A percentile compares a stretch with the other conserved stretches of the same genome.
Evolutionary conservation across 2,329 filamentous ascomycete genomes (phyloP).

Genomic region (Penicillium palitans): DNA sequence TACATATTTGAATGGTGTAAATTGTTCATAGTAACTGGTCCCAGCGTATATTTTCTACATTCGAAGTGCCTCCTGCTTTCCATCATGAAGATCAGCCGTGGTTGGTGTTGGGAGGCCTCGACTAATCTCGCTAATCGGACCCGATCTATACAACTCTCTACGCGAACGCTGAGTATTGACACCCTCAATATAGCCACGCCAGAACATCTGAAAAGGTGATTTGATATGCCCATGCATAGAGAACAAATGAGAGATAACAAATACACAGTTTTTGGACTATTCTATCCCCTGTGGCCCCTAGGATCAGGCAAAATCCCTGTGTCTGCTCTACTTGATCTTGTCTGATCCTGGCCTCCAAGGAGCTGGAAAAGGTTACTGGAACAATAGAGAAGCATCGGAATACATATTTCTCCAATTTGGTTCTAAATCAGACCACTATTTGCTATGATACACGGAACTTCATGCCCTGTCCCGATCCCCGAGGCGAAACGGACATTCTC

Average conservation of each 20-base stretch:
- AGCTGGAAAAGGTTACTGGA: neutral
- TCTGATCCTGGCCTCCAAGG: conserved; percentile 7
- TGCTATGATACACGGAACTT: conserved; percentile 17
- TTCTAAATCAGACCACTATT: neutral
- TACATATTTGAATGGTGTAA: neutral
- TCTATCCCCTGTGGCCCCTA: neutral
- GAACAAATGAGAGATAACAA: neutral
- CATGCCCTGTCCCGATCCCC: conserved; percentile 6
- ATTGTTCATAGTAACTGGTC: neutral
- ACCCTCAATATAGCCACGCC: neutral
- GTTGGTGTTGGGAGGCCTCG: neutral
- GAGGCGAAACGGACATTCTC: neutral
- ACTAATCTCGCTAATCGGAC: conserved; percentile 16
- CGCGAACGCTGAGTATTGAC: neutral
- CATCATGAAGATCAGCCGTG: conserved; percentile 11
- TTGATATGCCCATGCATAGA: too few species aligned
- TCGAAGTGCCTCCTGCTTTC: neutral
- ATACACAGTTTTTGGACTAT: neutral
- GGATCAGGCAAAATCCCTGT: conserved; percentile 12
- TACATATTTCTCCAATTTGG: neutral
- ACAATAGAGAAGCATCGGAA: neutral
- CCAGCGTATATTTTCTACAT: neutral
- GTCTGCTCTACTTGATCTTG: conserved; percentile 5
- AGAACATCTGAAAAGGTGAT: neutral
- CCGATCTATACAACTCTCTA: conserved; percentile 10